These are phyloP conservation scores for Corinectria fuckeliana DNA, from an alignment of 2,329 filamentous ascomycete species.

Conservation along the genomic window DNA sequence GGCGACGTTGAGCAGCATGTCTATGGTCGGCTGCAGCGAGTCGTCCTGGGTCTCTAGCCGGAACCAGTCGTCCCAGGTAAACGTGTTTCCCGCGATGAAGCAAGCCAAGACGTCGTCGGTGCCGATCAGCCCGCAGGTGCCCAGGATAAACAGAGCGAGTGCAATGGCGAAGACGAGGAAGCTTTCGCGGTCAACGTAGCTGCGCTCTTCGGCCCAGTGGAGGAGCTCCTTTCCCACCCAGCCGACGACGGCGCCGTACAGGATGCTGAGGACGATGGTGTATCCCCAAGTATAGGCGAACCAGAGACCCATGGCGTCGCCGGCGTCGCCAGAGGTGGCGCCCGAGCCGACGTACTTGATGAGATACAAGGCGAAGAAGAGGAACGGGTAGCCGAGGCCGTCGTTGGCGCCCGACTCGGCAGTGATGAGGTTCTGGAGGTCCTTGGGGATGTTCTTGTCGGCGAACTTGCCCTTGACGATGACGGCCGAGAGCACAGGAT, in stretches of 20 bases:
- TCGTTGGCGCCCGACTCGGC: slow-evolving; percentile 90
- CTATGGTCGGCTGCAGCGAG: slow-evolving; percentile 90
- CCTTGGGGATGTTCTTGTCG: slow-evolving; percentile 84
- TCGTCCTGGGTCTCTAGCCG: slow-evolving; percentile 87
- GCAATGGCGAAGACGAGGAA: slow-evolving; percentile 88
- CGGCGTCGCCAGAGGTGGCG: slow-evolving; percentile 64
- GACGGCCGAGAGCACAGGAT: slow-evolving; percentile 85
- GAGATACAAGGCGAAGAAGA: slow-evolving; percentile 84
- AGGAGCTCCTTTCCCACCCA: slow-evolving; percentile 83
- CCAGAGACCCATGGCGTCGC: slow-evolving; percentile 77
- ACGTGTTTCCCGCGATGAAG: slow-evolving; percentile 89
- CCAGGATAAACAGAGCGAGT: slow-evolving; percentile 83
- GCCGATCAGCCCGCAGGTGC: slow-evolving; percentile 85
- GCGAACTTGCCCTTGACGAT: slow-evolving; percentile 95
- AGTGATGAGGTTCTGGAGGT: slow-evolving; percentile 80
- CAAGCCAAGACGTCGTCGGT: slow-evolving; percentile 91
- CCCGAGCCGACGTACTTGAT: slow-evolving; percentile 75
- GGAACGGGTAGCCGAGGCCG: slow-evolving; percentile 85
- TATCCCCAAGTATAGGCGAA: slow-evolving; percentile 88
- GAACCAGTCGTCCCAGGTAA: slow-evolving; percentile 96
- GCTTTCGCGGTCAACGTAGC: slow-evolving; percentile 84
- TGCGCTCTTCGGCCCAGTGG: slow-evolving; percentile 81
- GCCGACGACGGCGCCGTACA: slow-evolving; percentile 79
- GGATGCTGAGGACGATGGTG: slow-evolving; percentile 76
- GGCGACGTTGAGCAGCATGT: slow-evolving; percentile 89